Evolutionary conservation across 495 filamentous ascomycete species (phyloP).

Genomic region (Darksidea phi): DNA sequence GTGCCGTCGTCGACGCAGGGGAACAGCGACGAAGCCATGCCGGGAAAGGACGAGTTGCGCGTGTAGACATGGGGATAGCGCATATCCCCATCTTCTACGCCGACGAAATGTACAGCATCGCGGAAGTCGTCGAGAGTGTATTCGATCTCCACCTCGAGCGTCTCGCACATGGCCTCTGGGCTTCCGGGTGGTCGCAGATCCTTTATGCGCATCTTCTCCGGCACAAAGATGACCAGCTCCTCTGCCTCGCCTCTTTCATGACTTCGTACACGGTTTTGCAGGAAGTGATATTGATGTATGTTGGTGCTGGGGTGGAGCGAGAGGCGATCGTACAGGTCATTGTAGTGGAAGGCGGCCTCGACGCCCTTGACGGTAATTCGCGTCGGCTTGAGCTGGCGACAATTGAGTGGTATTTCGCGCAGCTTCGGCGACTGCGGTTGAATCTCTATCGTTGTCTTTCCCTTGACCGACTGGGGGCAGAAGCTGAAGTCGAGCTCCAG

Average conservation of each 20-base stretch:
- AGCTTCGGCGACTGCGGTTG: slow-evolving; percentile 66
- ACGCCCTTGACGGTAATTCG: slow-evolving; percentile 69
- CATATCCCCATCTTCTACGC: slow-evolving; percentile 69
- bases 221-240: slow-evolving; percentile 62
- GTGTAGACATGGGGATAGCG: slow-evolving; percentile 92
- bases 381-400: slow-evolving; percentile 78
- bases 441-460: slow-evolving; percentile 77
- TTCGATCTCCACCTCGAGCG: slow-evolving; percentile 64
- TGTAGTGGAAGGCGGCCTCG: slow-evolving; percentile 56
- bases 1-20: slow-evolving; percentile 84
- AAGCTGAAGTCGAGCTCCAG: slow-evolving; percentile 90
- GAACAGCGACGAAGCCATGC: slow-evolving; percentile 81
- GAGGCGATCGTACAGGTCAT: slow-evolving; percentile 69
- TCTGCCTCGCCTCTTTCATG: slow-evolving; percentile 59
- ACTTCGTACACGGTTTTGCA: slow-evolving; percentile 45
- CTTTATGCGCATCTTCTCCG: slow-evolving; percentile 55
- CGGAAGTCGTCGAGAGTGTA: slow-evolving; percentile 70
- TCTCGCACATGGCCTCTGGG: slow-evolving; percentile 45
- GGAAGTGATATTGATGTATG: slow-evolving; percentile 76
- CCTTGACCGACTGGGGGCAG: slow-evolving; percentile 66
- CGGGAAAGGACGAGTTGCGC: slow-evolving; percentile 70
- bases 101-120: slow-evolving; percentile 90
- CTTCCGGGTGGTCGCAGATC: slow-evolving; percentile 40
- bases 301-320: slow-evolving; percentile 60
- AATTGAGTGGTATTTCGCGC: slow-evolving; percentile 71